These are phyloP conservation scores for Mycena citricolor DNA, from an alignment of 1,284 basidiomycete genomes.

Conservation along the genomic window DNA sequence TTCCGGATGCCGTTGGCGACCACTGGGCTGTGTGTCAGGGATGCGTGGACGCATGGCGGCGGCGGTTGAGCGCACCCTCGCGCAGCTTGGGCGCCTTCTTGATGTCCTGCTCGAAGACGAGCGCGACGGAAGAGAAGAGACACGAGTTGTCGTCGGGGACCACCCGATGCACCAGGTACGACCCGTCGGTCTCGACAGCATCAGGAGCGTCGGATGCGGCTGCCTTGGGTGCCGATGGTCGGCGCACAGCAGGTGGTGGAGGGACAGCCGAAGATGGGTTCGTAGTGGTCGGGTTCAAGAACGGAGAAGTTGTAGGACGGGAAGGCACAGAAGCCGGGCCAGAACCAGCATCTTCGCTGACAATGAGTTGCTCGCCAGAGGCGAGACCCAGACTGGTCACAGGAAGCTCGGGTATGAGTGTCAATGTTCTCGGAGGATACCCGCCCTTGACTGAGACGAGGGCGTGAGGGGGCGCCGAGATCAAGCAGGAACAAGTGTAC, in stretches of 20 bases:
- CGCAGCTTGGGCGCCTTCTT: slow-evolving; percentile 64
- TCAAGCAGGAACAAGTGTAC: slow-evolving; percentile 45
- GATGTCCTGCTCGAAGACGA: slow-evolving; percentile 83
- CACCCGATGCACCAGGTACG: slow-evolving; percentile 45
- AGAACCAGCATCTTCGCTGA: slow-evolving; percentile 48
- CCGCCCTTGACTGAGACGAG: slow-evolving; percentile 71
- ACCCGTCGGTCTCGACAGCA: not conserved
- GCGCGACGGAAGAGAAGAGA: slow-evolving; percentile 82
- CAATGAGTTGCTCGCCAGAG: slow-evolving; percentile 81
- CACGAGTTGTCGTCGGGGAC: slow-evolving; percentile 95
- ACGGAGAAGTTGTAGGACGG: slow-evolving; percentile 20
- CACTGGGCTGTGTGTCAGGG: slow-evolving; percentile 44
- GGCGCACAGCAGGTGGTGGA: slow-evolving; percentile 65
- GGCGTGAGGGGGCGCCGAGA: slow-evolving; percentile 11
- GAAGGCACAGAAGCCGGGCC: slow-evolving; percentile 16
- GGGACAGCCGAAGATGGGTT: slow-evolving; percentile 23
- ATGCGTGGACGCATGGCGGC: slow-evolving; percentile 3
- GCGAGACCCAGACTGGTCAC: slow-evolving; percentile 75
- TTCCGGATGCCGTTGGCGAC: slow-evolving; percentile 77
- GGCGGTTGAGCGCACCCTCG: slow-evolving; percentile 49
- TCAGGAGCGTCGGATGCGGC: too few relatives aligned
- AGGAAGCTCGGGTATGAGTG: slow-evolving; percentile 68
- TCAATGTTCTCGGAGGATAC: slow-evolving; percentile 77
- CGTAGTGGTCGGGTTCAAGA: slow-evolving; percentile 10
- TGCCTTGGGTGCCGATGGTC: not conserved